Conservation (phyloP, 139 green algal species). For the Volvox reticuliferus region DNA sequence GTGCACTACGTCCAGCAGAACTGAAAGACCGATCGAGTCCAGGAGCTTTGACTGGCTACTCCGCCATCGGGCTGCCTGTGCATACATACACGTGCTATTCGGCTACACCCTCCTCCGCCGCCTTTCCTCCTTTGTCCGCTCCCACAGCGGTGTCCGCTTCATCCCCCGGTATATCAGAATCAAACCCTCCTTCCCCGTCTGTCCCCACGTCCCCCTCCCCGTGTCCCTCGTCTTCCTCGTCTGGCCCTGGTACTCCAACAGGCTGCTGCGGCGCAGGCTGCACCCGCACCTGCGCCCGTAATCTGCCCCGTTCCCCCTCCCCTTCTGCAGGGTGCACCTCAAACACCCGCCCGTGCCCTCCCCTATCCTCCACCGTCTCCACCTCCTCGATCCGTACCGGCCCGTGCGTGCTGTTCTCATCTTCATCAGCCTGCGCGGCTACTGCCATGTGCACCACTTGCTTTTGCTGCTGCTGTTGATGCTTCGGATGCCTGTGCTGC, state of each 20-base stretch:
- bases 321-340: not conserved
- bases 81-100: no score
- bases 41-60: no score
- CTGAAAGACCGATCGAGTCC: no score
- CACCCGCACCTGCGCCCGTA: not conserved
- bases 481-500: not conserved
- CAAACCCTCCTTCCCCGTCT: not conserved
- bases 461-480: not conserved
- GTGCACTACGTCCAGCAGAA: no score
- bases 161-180: not conserved
- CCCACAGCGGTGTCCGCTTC: not conserved
- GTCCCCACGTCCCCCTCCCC: not conserved
- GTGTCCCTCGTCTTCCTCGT: not conserved
- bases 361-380: not conserved
- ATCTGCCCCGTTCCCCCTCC: not conserved
- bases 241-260: not conserved
- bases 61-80: no score
- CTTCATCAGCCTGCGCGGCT: not conserved
- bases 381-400: not conserved
- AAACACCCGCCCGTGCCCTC: not conserved
- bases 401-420: not conserved
- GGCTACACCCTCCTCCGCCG: not conserved
- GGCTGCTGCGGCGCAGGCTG: not conserved
- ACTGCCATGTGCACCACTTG: not conserved
- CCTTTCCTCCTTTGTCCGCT: not conserved